Evolutionary conservation across 2,329 filamentous ascomycete species (phyloP).

Genomic region (Chrysosphaeria jannelii): DNA sequence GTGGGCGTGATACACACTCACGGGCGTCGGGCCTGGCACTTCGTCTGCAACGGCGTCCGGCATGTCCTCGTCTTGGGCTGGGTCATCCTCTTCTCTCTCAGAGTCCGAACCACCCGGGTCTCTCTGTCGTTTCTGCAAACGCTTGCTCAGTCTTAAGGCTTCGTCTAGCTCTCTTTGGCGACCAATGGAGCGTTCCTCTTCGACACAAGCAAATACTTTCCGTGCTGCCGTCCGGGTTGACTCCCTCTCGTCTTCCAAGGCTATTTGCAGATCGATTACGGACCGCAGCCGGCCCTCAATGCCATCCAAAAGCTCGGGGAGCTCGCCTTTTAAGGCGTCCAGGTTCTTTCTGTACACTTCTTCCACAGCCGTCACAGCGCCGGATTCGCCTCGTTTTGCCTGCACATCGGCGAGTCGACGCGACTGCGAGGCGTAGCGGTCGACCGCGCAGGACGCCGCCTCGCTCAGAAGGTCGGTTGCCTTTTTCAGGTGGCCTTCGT

Average conservation of each 20-base stretch:
- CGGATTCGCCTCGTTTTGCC: conserved; percentile 10
- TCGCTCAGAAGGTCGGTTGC: conserved; percentile 14
- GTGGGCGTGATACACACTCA: conserved; percentile 10
- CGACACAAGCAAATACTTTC: too few relatives aligned
- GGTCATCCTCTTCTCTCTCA: too few relatives aligned
- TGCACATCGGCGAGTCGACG: conserved; percentile 8
- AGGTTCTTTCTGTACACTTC: too few relatives aligned
- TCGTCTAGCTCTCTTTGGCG: too few relatives aligned
- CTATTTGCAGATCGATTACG: conserved; percentile 17
- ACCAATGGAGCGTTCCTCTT: too few relatives aligned
- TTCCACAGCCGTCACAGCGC: too few relatives aligned
- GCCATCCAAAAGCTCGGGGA: conserved; percentile 13
- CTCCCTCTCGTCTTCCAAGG: conserved; percentile 17
- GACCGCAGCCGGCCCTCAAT: conserved; percentile 17
- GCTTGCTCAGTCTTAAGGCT: too few relatives aligned
- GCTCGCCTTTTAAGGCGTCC: conserved; percentile 10
- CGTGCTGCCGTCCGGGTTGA: too few relatives aligned
- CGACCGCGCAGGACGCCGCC: conserved; percentile 17
- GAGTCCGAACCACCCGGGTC: too few relatives aligned
- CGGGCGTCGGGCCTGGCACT: conserved; percentile 3
- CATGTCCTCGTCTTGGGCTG: not conserved
- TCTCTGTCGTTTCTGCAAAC: too few relatives aligned
- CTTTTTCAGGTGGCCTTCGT: conserved; percentile 16
- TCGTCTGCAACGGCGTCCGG: not conserved
- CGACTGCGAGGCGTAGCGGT: conserved; percentile 11